A percentile compares a stretch with the other conserved stretches of the same genome.
Evolutionary conservation across 208 protist genomes (phyloP).

Genomic region (Strigomonas culicis): DNA sequence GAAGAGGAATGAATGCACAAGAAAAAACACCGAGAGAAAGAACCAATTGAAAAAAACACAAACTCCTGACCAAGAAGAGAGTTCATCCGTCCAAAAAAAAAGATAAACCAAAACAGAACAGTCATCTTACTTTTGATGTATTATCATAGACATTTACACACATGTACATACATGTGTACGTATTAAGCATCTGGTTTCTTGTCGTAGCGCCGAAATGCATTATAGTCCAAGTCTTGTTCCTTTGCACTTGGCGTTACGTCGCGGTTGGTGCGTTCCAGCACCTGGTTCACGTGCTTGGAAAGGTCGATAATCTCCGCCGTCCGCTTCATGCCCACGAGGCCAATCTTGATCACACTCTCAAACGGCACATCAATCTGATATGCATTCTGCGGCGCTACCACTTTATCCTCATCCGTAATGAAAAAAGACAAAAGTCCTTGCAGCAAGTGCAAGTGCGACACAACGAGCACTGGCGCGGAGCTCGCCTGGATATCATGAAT

Average conservation of each 20-base stretch:
- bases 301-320: constrained; percentile 71
- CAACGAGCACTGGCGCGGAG: constrained; percentile 65
- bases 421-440: constrained; percentile 89
- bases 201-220: constrained; percentile 5
- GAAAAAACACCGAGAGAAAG: constrained; percentile 5
- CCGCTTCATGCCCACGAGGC: constrained; percentile 53
- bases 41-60: constrained; percentile 12
- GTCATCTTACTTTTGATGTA: no score
- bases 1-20: background rate
- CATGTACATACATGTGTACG: no score
- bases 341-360: constrained; percentile 77
- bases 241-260: background rate
- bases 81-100: constrained; percentile 14
- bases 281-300: constrained; percentile 41
- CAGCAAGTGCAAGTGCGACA: constrained; percentile 75
- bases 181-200: background rate
- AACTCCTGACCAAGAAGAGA: background rate
- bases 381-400: constrained; percentile 73
- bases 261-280: constrained; percentile 20
- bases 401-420: constrained; percentile 63
- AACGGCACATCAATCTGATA: constrained; percentile 75
- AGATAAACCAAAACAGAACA: constrained; percentile 17
- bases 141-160: no score
- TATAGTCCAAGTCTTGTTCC: constrained; percentile 16
- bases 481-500: constrained; percentile 91